A percentile compares a stretch with the other conserved stretches of the same genome.
phyloP scores from a whole-genome alignment of 768 basidiomycete genomes.

The Kwoniella europaea region DNA sequence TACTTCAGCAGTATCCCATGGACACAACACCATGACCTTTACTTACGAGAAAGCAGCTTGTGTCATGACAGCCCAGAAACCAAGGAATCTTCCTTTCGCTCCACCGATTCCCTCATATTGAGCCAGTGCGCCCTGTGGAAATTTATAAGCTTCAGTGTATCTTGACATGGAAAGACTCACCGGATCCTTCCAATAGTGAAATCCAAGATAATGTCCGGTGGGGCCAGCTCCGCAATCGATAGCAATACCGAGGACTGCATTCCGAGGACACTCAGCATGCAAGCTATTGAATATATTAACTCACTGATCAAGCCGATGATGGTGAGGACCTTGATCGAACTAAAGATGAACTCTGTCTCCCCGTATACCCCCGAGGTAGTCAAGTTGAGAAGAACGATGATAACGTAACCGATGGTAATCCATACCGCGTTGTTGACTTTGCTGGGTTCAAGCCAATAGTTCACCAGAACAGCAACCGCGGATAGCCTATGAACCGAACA shows the following conservation, averaged over 20 bases:
- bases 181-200: constrained; percentile 27
- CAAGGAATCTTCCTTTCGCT: constrained; percentile 20
- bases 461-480: constrained; percentile 33
- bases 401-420: constrained; percentile 33
- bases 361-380: constrained; percentile 60
- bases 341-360: constrained; percentile 73
- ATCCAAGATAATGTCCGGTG: constrained; percentile 23
- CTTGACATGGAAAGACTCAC: background rate
- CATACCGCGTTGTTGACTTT: constrained; percentile 34
- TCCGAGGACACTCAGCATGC: background rate
- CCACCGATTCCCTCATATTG: constrained; percentile 15
- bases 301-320: constrained; percentile 50
- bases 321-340: constrained; percentile 54
- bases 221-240: constrained; percentile 29
- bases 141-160: background rate
- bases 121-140: constrained; percentile 7
- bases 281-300: background rate
- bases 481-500: constrained; percentile 1
- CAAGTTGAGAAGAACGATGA: constrained; percentile 28
- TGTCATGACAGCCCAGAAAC: constrained; percentile 28
- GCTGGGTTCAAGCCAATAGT: constrained; percentile 33
- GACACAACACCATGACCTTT: background rate
- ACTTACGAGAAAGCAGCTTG: constrained; percentile 32
- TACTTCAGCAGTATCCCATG: background rate
- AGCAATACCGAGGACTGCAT: constrained; percentile 48